Evolutionary conservation across 2,329 filamentous ascomycete species (phyloP).

Genomic region (Stachybotrys chlorohalonatus): DNA sequence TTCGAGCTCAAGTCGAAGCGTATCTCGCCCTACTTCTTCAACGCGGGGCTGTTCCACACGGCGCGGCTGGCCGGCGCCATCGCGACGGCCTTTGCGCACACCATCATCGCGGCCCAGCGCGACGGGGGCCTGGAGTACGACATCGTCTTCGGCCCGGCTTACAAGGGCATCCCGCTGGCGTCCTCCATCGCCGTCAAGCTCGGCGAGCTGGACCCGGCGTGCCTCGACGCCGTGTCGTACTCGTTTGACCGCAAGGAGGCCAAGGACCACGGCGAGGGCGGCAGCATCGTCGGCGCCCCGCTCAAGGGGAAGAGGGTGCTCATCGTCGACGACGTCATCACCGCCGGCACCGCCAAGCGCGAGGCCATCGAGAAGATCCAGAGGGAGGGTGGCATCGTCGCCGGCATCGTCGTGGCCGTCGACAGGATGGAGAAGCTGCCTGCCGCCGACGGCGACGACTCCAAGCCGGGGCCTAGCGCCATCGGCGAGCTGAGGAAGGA

Average conservation of each 20-base stretch:
- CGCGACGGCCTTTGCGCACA: conserved; percentile 68
- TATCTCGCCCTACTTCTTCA: conserved; percentile 94
- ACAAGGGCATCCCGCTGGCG: conserved; percentile 94
- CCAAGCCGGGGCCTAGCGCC: conserved; percentile 63
- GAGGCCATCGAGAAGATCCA: conserved; percentile 87
- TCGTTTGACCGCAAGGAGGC: conserved; percentile 94
- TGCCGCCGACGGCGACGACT: conserved; percentile 54
- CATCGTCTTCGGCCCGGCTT: conserved; percentile 86
- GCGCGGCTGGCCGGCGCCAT: conserved; percentile 70
- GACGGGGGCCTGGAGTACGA: conserved; percentile 54
- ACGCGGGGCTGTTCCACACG: conserved; percentile 83
- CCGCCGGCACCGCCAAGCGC: conserved; percentile 85
- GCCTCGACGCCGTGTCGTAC: conserved; percentile 66
- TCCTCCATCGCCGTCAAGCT: conserved; percentile 70
- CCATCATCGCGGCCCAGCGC: conserved; percentile 42
- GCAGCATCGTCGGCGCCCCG: conserved; percentile 80
- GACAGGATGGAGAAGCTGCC: conserved; percentile 81
- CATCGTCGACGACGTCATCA: conserved; percentile 95
- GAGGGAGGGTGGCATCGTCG: conserved; percentile 73
- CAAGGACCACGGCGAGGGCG: conserved; percentile 93
- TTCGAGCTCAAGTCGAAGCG: conserved; percentile 91
- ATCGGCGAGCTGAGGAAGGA: conserved; percentile 80
- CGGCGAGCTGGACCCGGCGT: conserved; percentile 54
- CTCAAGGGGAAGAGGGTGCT: conserved; percentile 79
- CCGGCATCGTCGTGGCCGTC: conserved; percentile 80